Base-by-base conservation (phyloP, 2,329 filamentous ascomycete genomes). In the Phoma sp. region DNA sequence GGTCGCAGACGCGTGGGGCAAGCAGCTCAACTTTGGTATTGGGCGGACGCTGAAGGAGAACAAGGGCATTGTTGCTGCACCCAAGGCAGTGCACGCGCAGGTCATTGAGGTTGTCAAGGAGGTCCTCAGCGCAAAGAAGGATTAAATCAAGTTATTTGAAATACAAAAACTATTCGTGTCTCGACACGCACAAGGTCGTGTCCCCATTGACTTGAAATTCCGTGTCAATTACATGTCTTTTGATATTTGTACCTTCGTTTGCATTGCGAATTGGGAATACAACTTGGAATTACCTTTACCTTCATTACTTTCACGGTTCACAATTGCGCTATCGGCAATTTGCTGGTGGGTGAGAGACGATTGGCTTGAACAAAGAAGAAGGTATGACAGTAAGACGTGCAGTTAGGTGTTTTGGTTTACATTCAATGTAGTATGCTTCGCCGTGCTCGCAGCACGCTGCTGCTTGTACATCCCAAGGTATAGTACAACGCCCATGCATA, bases 21-120 rank as follows among this genome's bases (percentile, higher is more conserved):
- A 90, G 72, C 83, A 86, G 56, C 81, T 99, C 53, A 89, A 99
- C 76, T 99, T 99, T 76, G 86, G 87, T 67, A 84, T 87, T 50
- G 95, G 95, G 42, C 83, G 95, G 73, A 98, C 93, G 32, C 81
- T 99, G 66, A 87, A 86, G 66, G 86, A 87, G 68, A 99, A 99
- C 79, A 96, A 93, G 82, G 95, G 96, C 33, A 91, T 99, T 23
- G 87, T 99, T 61, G 95, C 93, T 28, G 92, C 93, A 26, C 91
- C 93, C 1, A 86, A 83, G 62, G 85, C 84, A 28, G 84, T 95
- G 21, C 92, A 98, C 72, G 81, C 74, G 21, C 79, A 88, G 67
- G 92, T 98, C 5, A 84, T 98, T 43, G 81, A 86, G 62, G 93
- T 84, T 4, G 95, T 99, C 1, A 90, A 91, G 78, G 86, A 88